These are phyloP conservation scores for Cercospora zeina DNA, from an alignment of 2,329 filamentous ascomycete species.

Conservation along the genomic window DNA sequence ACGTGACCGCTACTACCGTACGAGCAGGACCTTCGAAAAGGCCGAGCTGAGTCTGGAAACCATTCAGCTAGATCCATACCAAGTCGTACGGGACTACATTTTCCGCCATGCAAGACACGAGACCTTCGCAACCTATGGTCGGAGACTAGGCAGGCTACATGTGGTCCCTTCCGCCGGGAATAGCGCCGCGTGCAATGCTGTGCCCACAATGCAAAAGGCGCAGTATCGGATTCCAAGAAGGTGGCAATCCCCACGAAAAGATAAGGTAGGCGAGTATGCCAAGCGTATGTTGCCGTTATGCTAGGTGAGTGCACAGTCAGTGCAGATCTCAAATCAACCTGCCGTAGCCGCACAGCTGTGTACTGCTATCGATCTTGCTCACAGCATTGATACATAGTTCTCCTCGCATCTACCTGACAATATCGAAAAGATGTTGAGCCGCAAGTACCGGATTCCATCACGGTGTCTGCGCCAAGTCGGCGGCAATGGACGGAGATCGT, in stretches of 20 bases:
- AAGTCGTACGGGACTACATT: slow-evolving; percentile 23
- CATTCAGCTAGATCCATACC: slow-evolving; percentile 21
- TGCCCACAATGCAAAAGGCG: background rate
- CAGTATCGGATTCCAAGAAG: background rate
- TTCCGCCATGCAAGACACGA: slow-evolving; percentile 22
- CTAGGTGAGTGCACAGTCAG: background rate
- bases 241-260: background rate
- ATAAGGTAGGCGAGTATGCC: background rate
- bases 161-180: slow-evolving; percentile 25
- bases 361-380: background rate
- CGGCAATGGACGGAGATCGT: slow-evolving; percentile 1
- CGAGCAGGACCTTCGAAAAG: background rate
- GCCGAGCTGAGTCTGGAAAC: background rate
- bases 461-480: slow-evolving; percentile 11
- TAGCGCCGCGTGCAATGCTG: slow-evolving; percentile 17
- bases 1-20: background rate
- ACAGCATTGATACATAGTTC: background rate
- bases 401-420: background rate
- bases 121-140: slow-evolving; percentile 24
- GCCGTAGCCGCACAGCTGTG: background rate
- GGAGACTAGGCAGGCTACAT: slow-evolving; percentile 19
- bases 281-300: background rate
- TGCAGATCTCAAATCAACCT: background rate
- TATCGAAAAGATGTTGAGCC: slow-evolving; percentile 7
- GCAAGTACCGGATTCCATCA: slow-evolving; percentile 10